Evolutionary conservation across 805 yeast genomes (phyloP).

Genomic region (Pichia cephalocereana): DNA sequence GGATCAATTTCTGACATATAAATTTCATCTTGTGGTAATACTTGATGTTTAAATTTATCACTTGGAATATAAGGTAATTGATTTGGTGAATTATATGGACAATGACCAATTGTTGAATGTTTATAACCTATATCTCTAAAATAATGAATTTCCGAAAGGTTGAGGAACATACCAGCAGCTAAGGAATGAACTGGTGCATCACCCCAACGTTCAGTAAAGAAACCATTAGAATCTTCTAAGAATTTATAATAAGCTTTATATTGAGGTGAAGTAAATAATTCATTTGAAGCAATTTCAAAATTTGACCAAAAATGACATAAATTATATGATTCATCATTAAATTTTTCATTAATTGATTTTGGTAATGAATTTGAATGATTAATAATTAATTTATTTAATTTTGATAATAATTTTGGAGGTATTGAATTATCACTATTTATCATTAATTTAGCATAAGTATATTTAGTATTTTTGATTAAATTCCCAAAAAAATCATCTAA

Average conservation of each 20-base stretch:
- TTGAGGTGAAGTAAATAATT: conserved; percentile 53
- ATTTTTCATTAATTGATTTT: conserved; percentile 40
- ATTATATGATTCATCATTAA: conserved; percentile 62
- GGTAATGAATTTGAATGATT: conserved; percentile 26
- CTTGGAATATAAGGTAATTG: conserved; percentile 39
- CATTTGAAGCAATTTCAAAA: conserved; percentile 83
- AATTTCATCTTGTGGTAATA: conserved; percentile 27
- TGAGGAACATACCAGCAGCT: conserved; percentile 69
- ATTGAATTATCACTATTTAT: neutral
- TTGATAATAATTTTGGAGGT: too few relatives aligned
- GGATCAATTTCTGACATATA: conserved; percentile 27
- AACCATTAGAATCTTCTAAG: conserved; percentile 70
- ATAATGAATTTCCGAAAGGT: conserved; percentile 69
- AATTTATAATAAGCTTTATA: conserved; percentile 62
- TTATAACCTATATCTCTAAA: conserved; percentile 88
- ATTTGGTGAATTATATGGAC: conserved; percentile 59
- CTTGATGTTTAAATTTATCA: conserved; percentile 26
- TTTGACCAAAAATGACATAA: conserved; percentile 89
- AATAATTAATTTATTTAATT: conserved; percentile 29
- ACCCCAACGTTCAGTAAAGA: conserved; percentile 92
- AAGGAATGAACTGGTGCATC: conserved; percentile 93
- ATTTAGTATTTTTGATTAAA: conserved; percentile 19
- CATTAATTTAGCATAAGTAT: conserved; percentile 15
- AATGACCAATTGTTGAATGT: conserved; percentile 74
- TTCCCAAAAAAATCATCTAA: conserved; percentile 20